Evolutionary conservation across 2,329 filamentous ascomycete species (phyloP), one percentile per base, ranked within the genome.

Genomic region (Epichloe aotearoae): DNA sequence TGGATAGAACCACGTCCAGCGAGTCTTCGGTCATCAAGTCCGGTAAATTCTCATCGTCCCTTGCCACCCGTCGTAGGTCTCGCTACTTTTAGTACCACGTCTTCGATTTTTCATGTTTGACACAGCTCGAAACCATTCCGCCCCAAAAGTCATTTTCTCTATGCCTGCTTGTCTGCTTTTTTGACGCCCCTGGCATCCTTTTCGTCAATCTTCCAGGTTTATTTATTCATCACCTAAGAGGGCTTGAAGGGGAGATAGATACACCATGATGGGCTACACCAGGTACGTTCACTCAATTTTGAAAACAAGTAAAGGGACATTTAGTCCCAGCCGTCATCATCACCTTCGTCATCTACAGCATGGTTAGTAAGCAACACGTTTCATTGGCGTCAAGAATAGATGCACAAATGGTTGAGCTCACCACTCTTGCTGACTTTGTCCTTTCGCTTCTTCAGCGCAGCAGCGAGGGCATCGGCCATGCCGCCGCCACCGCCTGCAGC

Each of bases 371-470:
- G 4, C 14, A 34, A 12, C 10, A 5, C 6, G 36, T 14, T 38
- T 38, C 4, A 8, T 38, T 38, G 36, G 36, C 17, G 34, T 23
- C 7, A 3, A 15, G 30, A n/a, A 17, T 8, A 44, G 17, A 17
- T 14, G 23, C 41, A 10, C 38, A 17, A 48, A 47, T 47, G 8
- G 7, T 14, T 7, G 4, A 40, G 84, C 87, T 81, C 80, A 96
- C 91, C 91, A 75, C 88, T 95, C 66, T 87, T 84, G 70, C 87
- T 88, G 65, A 96, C 91, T 75, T 95, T 95, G 68, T 88, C 82
- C 74, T 96, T 96, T 66, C 91, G 78, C 70, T 87, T 86, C 62
- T 84, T 80, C 59, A 90, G 68, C 52, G 84, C 86, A 53, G 81
- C 84, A 53, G 87, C 87, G 59, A 95, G 70, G 46, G 88, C 90